phyloP scores from a whole-genome alignment of 116 monocot species.

The Iris pallida region DNA sequence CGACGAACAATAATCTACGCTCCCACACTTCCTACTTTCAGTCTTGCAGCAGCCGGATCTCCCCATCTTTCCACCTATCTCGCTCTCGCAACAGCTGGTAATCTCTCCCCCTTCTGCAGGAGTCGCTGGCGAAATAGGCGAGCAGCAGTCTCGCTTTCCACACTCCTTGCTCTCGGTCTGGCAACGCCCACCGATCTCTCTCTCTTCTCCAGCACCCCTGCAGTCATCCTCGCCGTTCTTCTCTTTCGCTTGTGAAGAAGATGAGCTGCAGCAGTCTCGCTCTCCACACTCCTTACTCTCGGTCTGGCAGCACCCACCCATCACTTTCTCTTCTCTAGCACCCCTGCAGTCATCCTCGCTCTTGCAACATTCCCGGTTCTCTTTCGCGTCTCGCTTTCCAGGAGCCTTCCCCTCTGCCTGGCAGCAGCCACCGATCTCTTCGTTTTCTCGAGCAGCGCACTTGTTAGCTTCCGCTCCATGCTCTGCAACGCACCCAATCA shows the following conservation, averaged over 20 bases:
- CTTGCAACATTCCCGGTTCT: not conserved
- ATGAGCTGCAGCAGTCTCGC: not conserved
- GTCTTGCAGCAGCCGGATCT: not conserved
- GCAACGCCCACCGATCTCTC: not conserved
- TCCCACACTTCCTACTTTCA: not conserved
- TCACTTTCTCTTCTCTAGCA: not conserved
- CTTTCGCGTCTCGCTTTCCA: not conserved
- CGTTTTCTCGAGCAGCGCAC: not conserved
- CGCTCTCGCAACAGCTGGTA: constrained; percentile 1
- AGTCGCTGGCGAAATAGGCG: constrained; percentile 1
- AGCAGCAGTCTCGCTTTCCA: not conserved
- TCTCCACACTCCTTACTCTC: not conserved
- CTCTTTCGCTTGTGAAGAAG: not conserved
- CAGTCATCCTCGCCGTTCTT: not conserved
- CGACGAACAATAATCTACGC: constrained; percentile 4
- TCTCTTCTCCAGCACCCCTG: not conserved
- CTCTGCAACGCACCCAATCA: not conserved
- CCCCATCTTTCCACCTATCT: not conserved
- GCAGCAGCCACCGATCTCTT: constrained; percentile 6
- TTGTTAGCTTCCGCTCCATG: not conserved
- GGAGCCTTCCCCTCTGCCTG: not conserved
- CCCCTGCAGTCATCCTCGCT: too few relatives aligned
- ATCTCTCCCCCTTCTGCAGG: not conserved
- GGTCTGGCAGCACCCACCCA: not conserved
- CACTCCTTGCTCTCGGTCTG: not conserved